Conservation (phyloP, 768 basidiomycete species). For the Leccinum longicurvipes region DNA sequence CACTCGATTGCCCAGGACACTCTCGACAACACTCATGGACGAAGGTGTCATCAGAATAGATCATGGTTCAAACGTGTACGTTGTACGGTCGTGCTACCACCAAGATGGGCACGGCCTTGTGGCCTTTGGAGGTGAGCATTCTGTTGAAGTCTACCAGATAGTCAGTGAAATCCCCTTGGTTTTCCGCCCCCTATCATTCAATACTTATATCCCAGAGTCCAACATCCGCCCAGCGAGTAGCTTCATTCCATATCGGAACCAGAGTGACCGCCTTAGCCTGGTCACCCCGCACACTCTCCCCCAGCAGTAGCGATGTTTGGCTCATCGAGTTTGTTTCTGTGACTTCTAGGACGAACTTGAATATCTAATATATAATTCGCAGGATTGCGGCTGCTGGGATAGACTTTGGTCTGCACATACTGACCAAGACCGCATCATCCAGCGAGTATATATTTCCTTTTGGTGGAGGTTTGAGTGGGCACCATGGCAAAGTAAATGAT, state of each 20-base stretch:
- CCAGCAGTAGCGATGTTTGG: constrained; percentile 64
- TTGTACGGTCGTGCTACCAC: constrained; percentile 59
- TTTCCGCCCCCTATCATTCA: constrained; percentile 7
- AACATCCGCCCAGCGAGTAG: constrained; percentile 47
- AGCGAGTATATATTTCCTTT: constrained; percentile 62
- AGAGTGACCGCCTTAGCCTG: constrained; percentile 74
- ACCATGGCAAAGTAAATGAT: constrained; percentile 74
- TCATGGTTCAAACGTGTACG: constrained; percentile 59
- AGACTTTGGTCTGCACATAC: constrained; percentile 68
- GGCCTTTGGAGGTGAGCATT: constrained; percentile 71
- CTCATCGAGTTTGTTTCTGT: constrained; percentile 57
- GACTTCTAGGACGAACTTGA: not conserved
- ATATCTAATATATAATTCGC: constrained; percentile 7
- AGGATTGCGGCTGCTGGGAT: constrained; percentile 68
- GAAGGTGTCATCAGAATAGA: constrained; percentile 45
- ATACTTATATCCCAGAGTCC: constrained; percentile 33
- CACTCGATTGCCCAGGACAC: not conserved
- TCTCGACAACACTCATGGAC: constrained; percentile 38
- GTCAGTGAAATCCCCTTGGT: constrained; percentile 39
- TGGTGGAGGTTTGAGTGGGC: constrained; percentile 78
- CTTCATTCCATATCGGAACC: constrained; percentile 71
- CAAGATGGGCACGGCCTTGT: constrained; percentile 65
- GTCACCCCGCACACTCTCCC: constrained; percentile 69
- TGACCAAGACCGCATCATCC: constrained; percentile 51
- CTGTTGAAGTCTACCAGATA: constrained; percentile 64